Conservation (phyloP, 805 yeast species). For the Ogataea chonburiensis region DNA sequence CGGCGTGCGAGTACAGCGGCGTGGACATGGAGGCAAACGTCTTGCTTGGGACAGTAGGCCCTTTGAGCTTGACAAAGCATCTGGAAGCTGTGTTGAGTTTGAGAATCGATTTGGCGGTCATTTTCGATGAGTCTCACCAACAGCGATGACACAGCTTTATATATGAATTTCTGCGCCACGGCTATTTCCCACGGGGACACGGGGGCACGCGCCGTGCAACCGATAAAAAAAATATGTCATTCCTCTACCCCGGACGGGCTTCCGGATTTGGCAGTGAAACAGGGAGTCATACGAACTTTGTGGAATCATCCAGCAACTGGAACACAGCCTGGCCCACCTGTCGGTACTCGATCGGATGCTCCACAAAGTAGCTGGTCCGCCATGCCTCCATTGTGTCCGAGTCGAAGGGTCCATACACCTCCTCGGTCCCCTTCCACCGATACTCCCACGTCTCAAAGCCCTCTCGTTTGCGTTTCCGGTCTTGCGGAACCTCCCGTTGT, state of each 20-base stretch:
- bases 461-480: slow-evolving; percentile 16
- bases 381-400: slow-evolving; percentile 56
- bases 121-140: slow-evolving; percentile 2
- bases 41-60: slow-evolving; percentile 18
- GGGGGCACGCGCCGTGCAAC: slow-evolving; percentile 15
- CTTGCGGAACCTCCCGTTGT: slow-evolving; percentile 40
- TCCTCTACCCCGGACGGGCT: slow-evolving; percentile 14
- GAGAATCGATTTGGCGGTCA: slow-evolving; percentile 31
- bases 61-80: slow-evolving; percentile 23
- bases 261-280: slow-evolving; percentile 3
- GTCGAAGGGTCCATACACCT: slow-evolving; percentile 50
- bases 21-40: slow-evolving; percentile 27
- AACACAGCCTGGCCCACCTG: slow-evolving; percentile 21
- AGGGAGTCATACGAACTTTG: slow-evolving; percentile 2
- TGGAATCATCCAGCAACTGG: slow-evolving; percentile 9
- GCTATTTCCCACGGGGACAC: slow-evolving; percentile 14
- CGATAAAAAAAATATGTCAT: slow-evolving; percentile 12
- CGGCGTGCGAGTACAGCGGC: slow-evolving; percentile 23
- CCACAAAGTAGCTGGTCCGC: slow-evolving; percentile 48
- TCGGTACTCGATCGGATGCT: slow-evolving; percentile 42
- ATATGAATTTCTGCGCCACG: slow-evolving; percentile 1
- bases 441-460: slow-evolving; percentile 21
- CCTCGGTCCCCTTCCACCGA: slow-evolving; percentile 26
- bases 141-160: slow-evolving; percentile 1
- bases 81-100: slow-evolving; percentile 31